phyloP scores from a whole-genome alignment of 495 filamentous ascomycete species.

The Sabuloglossum arenarium region DNA sequence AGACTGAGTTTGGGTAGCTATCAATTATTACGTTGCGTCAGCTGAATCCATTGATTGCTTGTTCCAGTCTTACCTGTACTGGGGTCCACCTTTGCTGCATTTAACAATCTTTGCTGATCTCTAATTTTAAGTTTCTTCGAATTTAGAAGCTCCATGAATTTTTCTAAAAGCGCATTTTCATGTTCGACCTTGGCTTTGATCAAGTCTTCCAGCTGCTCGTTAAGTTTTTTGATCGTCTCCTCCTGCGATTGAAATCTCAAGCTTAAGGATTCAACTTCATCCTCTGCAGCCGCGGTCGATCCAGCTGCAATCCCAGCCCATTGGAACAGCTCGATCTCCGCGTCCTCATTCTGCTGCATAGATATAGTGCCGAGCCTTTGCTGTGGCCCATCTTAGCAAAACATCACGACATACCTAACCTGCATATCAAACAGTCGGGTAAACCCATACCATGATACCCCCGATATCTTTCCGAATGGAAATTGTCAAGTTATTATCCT shows the following conservation, averaged over 20 bases:
- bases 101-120: constrained; percentile 7
- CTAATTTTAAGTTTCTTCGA: constrained; percentile 8
- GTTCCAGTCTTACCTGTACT: not conserved
- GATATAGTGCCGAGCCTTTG: constrained; percentile 6
- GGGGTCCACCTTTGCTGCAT: not conserved
- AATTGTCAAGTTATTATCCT: not conserved
- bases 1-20: not conserved
- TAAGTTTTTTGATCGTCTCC: constrained; percentile 4
- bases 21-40: not conserved
- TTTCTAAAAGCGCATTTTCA: constrained; percentile 5
- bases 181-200: constrained; percentile 6
- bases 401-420: not conserved
- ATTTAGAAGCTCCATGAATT: constrained; percentile 7
- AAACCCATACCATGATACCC: constrained; percentile 3
- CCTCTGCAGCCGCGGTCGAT: not conserved
- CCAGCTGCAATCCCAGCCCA: constrained; percentile 3
- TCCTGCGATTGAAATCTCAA: not conserved
- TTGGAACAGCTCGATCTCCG: constrained; percentile 7
- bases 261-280: not conserved
- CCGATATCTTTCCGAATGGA: constrained; percentile 4
- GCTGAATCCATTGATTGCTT: not conserved
- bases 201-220: constrained; percentile 5
- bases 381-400: constrained; percentile 1
- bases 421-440: not conserved
- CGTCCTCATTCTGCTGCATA: constrained; percentile 3